phyloP scores from a whole-genome alignment of 2,329 filamentous ascomycete species.

The Ceratocystiopsis minuta region DNA sequence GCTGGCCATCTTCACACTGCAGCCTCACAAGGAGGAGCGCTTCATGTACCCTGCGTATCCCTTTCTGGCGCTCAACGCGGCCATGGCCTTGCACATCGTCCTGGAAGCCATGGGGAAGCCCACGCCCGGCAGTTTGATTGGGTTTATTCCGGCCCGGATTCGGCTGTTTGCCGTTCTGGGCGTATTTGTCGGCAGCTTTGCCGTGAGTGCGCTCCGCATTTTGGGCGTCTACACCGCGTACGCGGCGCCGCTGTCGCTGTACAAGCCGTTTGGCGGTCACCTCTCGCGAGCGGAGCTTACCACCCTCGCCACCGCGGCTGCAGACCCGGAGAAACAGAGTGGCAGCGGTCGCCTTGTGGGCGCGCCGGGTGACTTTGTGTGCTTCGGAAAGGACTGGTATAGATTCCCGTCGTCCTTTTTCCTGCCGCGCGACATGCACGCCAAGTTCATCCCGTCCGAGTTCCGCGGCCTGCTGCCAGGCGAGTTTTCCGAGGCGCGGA shows the following conservation, averaged over 20 bases:
- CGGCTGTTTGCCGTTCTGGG: conserved; percentile 45
- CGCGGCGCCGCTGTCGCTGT: conserved; percentile 58
- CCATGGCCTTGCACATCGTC: conserved; percentile 65
- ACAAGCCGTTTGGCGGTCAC: conserved; percentile 39
- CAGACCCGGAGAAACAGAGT: no score
- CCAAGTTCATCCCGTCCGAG: conserved; percentile 81
- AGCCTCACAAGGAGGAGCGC: conserved; percentile 93
- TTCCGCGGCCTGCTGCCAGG: conserved; percentile 81
- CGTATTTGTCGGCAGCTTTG: conserved; percentile 4
- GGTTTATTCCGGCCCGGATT: conserved; percentile 55
- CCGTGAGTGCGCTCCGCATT: conserved; percentile 49
- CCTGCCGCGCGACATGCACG: conserved; percentile 62
- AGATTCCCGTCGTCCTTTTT: conserved; percentile 90
- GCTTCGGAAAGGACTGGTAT: conserved; percentile 95
- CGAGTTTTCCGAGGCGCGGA: conserved; percentile 62
- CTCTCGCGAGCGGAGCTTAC: not conserved
- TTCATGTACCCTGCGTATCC: conserved; percentile 98
- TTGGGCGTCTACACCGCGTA: conserved; percentile 68
- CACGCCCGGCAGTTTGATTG: conserved; percentile 46
- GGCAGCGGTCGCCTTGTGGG: conserved; percentile 27
- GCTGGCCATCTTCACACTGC: conserved; percentile 76
- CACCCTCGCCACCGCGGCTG: not conserved
- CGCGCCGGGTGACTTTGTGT: conserved; percentile 50
- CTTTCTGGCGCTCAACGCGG: conserved; percentile 73
- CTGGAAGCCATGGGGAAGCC: conserved; percentile 56